Conservation (phyloP, 257 asterid species). For the Ballota nigra region DNA sequence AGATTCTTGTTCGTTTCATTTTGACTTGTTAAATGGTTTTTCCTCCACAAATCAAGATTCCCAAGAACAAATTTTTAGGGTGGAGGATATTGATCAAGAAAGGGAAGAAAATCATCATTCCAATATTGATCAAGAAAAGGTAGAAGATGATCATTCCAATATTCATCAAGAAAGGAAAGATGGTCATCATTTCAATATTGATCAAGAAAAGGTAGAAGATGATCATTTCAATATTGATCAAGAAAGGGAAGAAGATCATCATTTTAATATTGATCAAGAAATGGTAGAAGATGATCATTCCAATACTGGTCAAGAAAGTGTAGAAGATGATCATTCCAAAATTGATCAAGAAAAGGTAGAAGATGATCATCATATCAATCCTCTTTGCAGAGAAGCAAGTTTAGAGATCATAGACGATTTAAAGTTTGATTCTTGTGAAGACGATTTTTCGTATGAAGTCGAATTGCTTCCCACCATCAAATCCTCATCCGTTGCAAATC, state of each 20-base stretch:
- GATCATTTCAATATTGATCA: constrained; percentile 1
- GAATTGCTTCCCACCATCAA: constrained; percentile 30
- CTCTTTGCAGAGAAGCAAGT: constrained; percentile 17
- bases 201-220: neutral
- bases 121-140: neutral
- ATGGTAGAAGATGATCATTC: neutral
- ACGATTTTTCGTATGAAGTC: constrained; percentile 42
- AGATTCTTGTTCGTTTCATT: constrained; percentile 21
- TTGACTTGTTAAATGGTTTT: constrained; percentile 22
- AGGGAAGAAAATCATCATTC: neutral
- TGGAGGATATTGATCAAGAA: neutral
- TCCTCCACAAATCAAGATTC: neutral
- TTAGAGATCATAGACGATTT: constrained; percentile 7
- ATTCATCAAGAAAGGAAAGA: neutral
- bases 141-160: neutral
- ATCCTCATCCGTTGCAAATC: neutral
- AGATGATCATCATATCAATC: neutral
- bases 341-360: neutral
- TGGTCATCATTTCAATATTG: neutral
- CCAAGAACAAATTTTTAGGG: neutral
- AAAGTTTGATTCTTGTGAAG: neutral
- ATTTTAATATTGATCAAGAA: neutral
- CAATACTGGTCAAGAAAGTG: neutral
- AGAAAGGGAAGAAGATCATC: neutral
- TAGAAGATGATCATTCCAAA: neutral